These are phyloP conservation scores for Metarhizium rileyi DNA, from an alignment of 2,329 filamentous ascomycete species.

Conservation along the genomic window DNA sequence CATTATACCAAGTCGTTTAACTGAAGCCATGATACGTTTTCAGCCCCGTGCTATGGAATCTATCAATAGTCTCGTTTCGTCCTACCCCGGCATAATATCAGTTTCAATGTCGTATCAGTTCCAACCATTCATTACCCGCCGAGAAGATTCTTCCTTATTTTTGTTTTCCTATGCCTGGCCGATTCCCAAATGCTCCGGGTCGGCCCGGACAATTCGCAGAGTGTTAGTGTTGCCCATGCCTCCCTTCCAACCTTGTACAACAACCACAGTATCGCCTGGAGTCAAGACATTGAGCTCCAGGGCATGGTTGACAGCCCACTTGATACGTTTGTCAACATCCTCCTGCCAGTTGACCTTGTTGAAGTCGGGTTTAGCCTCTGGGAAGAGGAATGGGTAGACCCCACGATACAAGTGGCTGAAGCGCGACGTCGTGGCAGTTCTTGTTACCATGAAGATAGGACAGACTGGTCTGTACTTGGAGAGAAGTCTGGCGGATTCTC, in stretches of 20 bases:
- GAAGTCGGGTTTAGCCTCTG: constrained; percentile 91
- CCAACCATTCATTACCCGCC: neutral
- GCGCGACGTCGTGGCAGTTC: constrained; percentile 72
- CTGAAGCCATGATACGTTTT: neutral
- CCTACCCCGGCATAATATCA: neutral
- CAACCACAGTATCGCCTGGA: constrained; percentile 66
- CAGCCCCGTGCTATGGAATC: neutral
- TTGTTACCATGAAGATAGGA: constrained; percentile 98
- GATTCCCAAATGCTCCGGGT: constrained; percentile 48
- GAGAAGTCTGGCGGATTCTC: constrained; percentile 85
- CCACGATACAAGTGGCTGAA: constrained; percentile 95
- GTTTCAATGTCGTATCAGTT: neutral
- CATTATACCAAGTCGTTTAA: neutral
- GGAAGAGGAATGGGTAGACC: constrained; percentile 95
- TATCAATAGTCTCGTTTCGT: neutral
- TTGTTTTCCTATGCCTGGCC: constrained; percentile 27
- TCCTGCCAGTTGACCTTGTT: constrained; percentile 91
- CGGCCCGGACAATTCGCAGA: constrained; percentile 52
- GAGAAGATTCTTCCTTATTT: neutral
- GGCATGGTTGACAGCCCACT: constrained; percentile 88
- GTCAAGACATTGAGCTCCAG: constrained; percentile 70
- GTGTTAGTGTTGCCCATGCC: constrained; percentile 91
- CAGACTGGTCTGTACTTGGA: constrained; percentile 98
- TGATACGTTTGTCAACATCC: constrained; percentile 94
- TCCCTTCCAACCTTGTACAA: constrained; percentile 85